A percentile compares a stretch with the other conserved stretches of the same genome.
Evolutionary conservation across 2,329 filamentous ascomycete genomes (phyloP).

Genomic region (Amesomyces nigricolor): DNA sequence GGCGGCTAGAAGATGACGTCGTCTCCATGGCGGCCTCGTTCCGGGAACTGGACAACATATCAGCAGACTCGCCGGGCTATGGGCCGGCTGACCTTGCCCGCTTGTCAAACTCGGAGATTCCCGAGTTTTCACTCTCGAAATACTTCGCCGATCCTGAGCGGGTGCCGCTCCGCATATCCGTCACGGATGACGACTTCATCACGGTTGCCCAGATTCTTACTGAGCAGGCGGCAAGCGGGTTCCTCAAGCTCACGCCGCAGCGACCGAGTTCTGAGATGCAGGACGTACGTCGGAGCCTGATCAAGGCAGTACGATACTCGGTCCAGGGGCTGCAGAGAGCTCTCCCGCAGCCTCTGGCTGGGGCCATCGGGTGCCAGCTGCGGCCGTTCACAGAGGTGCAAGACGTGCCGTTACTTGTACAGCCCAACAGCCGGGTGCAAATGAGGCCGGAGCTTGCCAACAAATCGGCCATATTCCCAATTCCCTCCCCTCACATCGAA

Average conservation of each 20-base stretch:
- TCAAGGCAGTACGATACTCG: constrained; percentile 41
- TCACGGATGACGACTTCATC: constrained; percentile 56
- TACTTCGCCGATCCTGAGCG: constrained; percentile 58
- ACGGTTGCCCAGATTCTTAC: constrained; percentile 66
- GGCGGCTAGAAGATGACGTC: constrained; percentile 46
- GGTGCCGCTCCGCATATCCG: constrained; percentile 38
- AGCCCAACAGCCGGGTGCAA: constrained; percentile 45
- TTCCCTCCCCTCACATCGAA: constrained; percentile 65
- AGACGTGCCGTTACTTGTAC: constrained; percentile 50
- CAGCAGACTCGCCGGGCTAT: constrained; percentile 44
- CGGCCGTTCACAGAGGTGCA: constrained; percentile 51
- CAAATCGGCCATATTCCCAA: constrained; percentile 50
- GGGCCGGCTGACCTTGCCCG: constrained; percentile 45
- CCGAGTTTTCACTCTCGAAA: constrained; percentile 46
- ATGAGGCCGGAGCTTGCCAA: constrained; percentile 45
- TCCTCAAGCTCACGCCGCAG: constrained; percentile 33
- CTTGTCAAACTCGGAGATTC: constrained; percentile 42
- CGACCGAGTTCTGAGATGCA: constrained; percentile 23
- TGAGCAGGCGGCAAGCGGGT: constrained; percentile 58
- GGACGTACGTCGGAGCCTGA: constrained; percentile 38
- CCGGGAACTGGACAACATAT: constrained; percentile 43
- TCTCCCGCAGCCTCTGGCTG: constrained; percentile 42
- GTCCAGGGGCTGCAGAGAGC: constrained; percentile 43
- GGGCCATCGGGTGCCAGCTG: constrained; percentile 37
- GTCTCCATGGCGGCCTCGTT: constrained; percentile 48